phyloP scores from a whole-genome alignment of 768 basidiomycete species.

The Tylopilus cervinicoccineus region DNA sequence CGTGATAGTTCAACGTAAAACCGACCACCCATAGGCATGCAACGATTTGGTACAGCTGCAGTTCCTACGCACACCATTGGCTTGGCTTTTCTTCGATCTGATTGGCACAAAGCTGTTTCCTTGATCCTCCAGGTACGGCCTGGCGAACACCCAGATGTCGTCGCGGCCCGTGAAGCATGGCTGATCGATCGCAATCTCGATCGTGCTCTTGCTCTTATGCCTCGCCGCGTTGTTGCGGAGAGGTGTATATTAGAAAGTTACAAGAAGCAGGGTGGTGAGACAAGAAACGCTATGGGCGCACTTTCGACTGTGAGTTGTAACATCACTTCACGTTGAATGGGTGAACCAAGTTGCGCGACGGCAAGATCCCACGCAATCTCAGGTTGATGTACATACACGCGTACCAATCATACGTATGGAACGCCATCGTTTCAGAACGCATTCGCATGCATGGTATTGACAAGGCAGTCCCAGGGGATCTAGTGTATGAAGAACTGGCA shows the following conservation, averaged over 20 bases:
- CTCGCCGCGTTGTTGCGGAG: constrained; percentile 90
- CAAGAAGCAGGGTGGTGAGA: constrained; percentile 73
- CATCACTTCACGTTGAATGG: background rate
- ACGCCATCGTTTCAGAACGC: constrained; percentile 92
- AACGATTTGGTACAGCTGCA: constrained; percentile 95
- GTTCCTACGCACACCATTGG: constrained; percentile 96
- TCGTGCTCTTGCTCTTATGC: constrained; percentile 81
- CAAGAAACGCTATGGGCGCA: constrained; percentile 82
- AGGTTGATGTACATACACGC: constrained; percentile 98
- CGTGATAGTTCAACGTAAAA: background rate
- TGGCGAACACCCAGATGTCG: constrained; percentile 92
- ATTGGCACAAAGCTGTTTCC: constrained; percentile 86
- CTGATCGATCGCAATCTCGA: constrained; percentile 77
- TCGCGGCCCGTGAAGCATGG: constrained; percentile 82
- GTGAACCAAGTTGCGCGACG: constrained; percentile 2
- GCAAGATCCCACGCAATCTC: constrained; percentile 92
- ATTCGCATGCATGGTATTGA: constrained; percentile 73
- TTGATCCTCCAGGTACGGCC: constrained; percentile 79
- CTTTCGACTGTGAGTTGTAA: constrained; percentile 63
- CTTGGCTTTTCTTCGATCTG: constrained; percentile 79
- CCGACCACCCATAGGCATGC: constrained; percentile 73
- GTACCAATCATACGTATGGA: constrained; percentile 99
- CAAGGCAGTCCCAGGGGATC: constrained; percentile 78
- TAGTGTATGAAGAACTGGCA: constrained; percentile 56
- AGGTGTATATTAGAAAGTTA: constrained; percentile 88